Base-by-base conservation (phyloP, 441 rosid species). In the Jatropha multifida region DNA sequence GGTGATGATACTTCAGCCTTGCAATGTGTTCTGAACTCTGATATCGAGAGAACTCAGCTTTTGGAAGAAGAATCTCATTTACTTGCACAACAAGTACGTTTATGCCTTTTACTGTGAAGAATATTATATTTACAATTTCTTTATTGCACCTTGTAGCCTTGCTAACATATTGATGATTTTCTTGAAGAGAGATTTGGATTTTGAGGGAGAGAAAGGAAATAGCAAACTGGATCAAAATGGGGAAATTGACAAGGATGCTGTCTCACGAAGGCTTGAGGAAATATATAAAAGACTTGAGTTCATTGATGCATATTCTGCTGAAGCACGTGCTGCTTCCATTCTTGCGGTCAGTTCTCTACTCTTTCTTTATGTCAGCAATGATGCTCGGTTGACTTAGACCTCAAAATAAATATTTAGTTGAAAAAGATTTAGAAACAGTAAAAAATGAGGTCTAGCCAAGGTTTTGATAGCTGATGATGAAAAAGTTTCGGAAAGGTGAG, bases 261-360 rank as follows among this genome's bases (percentile, higher is more conserved):
- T 88, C 78, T 77, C 87, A 12, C 87, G 78, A 78, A 86, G 97
- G 86, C 94, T 95, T 42, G 89, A 89, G 81, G 92, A 87, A 81
- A 88, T 95, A 85, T 95, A 95, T 90, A 95, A 93, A 86, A 92
- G 97, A 83, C 98, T 95, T 75, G 97, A 88, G 81, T 81, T 82
- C 60, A 96, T 96, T 79, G 99, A 92, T 89, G 98, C 97, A 68
- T 78, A 96, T 83, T 85, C 98, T 76, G 94, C 99, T 14, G 98
- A 93, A 85, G 88, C 98, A 76, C 96, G 96, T 49, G 97, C 98
- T 74, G 96, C 98, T 81, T 87, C 98, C 80, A 93, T 96, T 85
- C 97, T 96, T 83, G 97, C 98, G 37, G 99, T 93, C 79, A 79
- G 94, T 86, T 71, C 32, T 79, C 67, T 56, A 18, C 61, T 76